Conservation (phyloP, 1,284 basidiomycete genomes). For the Golubevia sp. region DNA sequence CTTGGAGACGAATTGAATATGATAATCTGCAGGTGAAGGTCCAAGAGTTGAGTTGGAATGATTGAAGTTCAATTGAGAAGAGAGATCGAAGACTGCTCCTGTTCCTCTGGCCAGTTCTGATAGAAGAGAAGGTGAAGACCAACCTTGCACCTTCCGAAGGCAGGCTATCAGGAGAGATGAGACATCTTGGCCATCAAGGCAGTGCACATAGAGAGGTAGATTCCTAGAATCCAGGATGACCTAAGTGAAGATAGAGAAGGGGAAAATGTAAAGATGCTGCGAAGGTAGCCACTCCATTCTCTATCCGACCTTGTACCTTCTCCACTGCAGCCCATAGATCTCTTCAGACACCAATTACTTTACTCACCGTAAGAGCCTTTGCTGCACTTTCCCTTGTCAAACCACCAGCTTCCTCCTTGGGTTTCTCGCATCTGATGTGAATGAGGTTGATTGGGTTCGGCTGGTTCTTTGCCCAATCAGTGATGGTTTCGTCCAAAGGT, state of each 20-base stretch:
- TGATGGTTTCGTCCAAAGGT: conserved; percentile 35
- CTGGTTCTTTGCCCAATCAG: conserved; percentile 24
- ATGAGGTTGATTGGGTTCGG: conserved; percentile 22
- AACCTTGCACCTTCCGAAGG: conserved; percentile 52
- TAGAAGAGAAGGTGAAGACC: conserved; percentile 30
- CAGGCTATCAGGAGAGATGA: conserved; percentile 47
- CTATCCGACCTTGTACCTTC: background rate
- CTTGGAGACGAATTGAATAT: conserved; percentile 39
- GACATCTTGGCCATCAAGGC: conserved; percentile 52
- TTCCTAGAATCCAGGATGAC: conserved; percentile 40
- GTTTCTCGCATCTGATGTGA: conserved; percentile 50
- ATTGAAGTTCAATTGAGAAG: conserved; percentile 20
- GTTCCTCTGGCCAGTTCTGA: conserved; percentile 28
- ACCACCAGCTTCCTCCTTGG: conserved; percentile 50
- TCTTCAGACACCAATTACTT: background rate
- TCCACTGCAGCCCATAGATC: background rate
- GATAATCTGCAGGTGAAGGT: conserved; percentile 34
- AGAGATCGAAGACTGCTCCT: conserved; percentile 3
- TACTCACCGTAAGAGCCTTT: conserved; percentile 21
- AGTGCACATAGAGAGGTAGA: conserved; percentile 54
- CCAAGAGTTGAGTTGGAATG: conserved; percentile 34
- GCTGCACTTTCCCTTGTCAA: conserved; percentile 45
- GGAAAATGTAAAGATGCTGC: background rate
- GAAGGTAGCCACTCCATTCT: too few relatives aligned
- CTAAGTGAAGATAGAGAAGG: background rate